A percentile compares a stretch with the other conserved stretches of the same genome.
phyloP scores from a whole-genome alignment of 2,329 filamentous ascomycete species.

The Colletotrichum sp. region DNA sequence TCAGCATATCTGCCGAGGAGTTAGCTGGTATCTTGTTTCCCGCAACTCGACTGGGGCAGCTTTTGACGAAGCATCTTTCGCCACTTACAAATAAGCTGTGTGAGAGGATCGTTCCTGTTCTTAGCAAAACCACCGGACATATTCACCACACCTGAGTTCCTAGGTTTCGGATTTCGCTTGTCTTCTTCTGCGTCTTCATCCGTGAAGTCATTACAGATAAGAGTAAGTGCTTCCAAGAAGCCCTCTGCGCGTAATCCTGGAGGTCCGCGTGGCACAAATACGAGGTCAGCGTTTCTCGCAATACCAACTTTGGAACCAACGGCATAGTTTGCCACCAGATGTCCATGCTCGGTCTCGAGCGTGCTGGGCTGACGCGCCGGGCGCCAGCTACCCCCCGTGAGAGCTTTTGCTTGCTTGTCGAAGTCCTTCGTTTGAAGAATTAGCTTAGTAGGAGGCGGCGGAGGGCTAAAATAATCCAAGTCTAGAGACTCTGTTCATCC shows the following conservation, averaged over 20 bases:
- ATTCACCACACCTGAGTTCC: background rate
- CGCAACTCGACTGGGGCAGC: fast-evolving
- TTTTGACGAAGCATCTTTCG: background rate
- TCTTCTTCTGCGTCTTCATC: background rate
- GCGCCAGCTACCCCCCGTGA: background rate
- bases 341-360: background rate
- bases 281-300: background rate
- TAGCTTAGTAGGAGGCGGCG: background rate
- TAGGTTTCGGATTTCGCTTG: background rate
- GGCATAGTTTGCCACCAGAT: background rate
- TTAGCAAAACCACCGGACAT: background rate
- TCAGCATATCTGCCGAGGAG: background rate
- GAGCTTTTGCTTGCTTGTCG: background rate
- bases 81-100: background rate
- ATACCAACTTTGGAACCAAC: background rate
- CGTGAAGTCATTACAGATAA: background rate
- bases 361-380: background rate
- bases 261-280: background rate
- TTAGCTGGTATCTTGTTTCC: background rate
- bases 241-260: background rate
- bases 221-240: background rate
- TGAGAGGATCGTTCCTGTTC: background rate
- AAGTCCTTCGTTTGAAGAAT: background rate
- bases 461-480: background rate
- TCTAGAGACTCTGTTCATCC: background rate